Evolutionary conservation across 2,329 filamentous ascomycete species (phyloP), one percentile per base, ranked within the genome.

Genomic region (Reticulascus tulasneorum): DNA sequence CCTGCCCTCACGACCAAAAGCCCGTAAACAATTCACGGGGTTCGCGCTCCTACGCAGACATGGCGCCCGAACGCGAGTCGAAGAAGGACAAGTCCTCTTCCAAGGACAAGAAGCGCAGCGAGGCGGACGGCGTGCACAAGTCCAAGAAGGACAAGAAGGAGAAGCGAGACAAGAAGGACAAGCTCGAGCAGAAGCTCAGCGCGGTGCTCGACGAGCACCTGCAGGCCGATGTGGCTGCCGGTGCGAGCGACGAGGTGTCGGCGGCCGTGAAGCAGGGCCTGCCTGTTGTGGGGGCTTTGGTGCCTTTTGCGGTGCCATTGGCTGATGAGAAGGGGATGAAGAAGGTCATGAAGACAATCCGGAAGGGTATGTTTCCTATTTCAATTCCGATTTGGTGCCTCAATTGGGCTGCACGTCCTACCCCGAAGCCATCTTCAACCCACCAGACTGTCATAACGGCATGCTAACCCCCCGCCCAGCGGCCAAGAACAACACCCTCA

Each of bases 401-500:
- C 27, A 35, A 27, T 26, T 27, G 15, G 17, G 29, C 22, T 32
- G 10, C 46, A 33, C 44, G 45, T 42, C 41, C 46, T n/a, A n/a
- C n/a, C n/a, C n/a, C n/a, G n/a, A n/a, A n/a, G n/a, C n/a, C n/a
- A n/a, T n/a, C n/a, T n/a, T n/a, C n/a, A n/a, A n/a, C n/a, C n/a
- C n/a, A n/a, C n/a, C n/a, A n/a, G n/a, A 7, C 7, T 13, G 13
- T 45, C 27, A 16, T 12, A 19, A 28, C 31, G 33, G 36, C 41
- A 40, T 24, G 16, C 40, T 47, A 21, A 43, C 42, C 25, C 35
- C 17, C 20, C 29, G 9, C 18, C 40, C 64, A 97, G 93, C 91
- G 51, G 90, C 93, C 54, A 95, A 94, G 69, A 81, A 88, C 69
- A 94, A 94, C 70, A 86, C 87, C 41, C 85, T 98, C 58, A 94